Percentiles rank a stretch among this genome's conserved stretches.
phyloP scores from a whole-genome alignment of 805 yeast genomes.

The Scheffersomyces stipitis region DNA sequence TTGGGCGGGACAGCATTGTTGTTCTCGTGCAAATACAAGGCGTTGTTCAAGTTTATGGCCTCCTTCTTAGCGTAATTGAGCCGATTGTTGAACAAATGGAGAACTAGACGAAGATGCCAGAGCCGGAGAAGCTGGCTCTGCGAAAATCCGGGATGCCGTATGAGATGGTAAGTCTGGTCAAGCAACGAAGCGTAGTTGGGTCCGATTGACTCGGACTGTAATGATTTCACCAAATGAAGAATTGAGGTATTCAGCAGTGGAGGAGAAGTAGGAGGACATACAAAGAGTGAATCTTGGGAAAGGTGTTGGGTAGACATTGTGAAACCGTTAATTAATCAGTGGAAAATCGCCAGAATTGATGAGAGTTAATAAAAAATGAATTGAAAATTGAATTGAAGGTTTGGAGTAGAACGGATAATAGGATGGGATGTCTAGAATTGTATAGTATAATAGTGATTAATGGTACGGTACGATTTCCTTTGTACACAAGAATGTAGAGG shows the following conservation, averaged over 20 bases:
- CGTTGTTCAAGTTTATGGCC: slow-evolving; percentile 36
- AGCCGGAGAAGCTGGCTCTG: slow-evolving; percentile 16
- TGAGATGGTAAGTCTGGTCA: slow-evolving; percentile 13
- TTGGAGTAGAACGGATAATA: no score
- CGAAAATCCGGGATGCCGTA: slow-evolving; percentile 8
- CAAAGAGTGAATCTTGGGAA: slow-evolving; percentile 13
- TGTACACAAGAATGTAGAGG: no score
- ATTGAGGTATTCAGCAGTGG: neutral
- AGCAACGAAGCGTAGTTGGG: slow-evolving; percentile 8
- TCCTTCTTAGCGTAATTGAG: slow-evolving; percentile 33
- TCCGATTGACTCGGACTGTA: neutral
- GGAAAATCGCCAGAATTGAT: no score
- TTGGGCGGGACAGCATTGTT: slow-evolving; percentile 6
- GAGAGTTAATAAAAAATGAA: no score
- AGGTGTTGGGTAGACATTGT: slow-evolving; percentile 6
- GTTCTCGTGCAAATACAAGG: slow-evolving; percentile 33
- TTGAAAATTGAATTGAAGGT: no score
- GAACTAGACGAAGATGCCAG: slow-evolving; percentile 38
- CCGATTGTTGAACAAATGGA: slow-evolving; percentile 29
- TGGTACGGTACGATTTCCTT: neutral
- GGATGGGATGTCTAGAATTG: no score
- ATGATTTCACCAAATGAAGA: slow-evolving; percentile 1
- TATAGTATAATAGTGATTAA: neutral
- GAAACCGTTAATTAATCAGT: no score
- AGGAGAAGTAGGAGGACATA: slow-evolving; percentile 16